A percentile compares a stretch with the other conserved stretches of the same genome.
These are phyloP conservation scores for Candida orba DNA, from an alignment of 805 yeast genomes.

Conservation along the genomic window DNA sequence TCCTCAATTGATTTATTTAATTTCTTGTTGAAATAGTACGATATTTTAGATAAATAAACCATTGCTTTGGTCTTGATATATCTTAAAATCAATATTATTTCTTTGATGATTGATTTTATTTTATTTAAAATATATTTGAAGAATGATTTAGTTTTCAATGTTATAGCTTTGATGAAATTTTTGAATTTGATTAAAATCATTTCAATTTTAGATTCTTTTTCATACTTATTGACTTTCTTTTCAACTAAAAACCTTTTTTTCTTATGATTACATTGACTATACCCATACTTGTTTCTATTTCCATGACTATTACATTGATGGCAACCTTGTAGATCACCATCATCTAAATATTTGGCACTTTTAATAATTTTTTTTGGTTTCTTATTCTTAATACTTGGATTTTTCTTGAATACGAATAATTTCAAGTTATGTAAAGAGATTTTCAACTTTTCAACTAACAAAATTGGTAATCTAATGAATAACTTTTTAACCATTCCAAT, in stretches of 20 bases:
- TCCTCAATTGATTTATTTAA: background rate
- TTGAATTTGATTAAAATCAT: background rate
- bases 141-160: background rate
- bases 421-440: background rate
- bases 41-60: background rate
- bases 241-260: background rate
- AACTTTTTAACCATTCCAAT: conserved; percentile 1
- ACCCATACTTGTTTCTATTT: background rate
- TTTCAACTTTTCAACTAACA: conserved; percentile 1
- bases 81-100: background rate
- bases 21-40: conserved; percentile 1
- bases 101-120: background rate
- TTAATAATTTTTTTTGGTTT: background rate
- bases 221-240: background rate
- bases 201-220: conserved; percentile 1
- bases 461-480: background rate
- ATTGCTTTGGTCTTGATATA: conserved; percentile 1
- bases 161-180: background rate
- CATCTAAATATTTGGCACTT: background rate
- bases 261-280: background rate
- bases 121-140: background rate
- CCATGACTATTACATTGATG: background rate
- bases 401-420: conserved; percentile 1
- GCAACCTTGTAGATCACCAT: conserved; percentile 1
- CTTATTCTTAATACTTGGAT: background rate